A percentile compares a stretch with the other conserved stretches of the same genome.
Conservation (phyloP, 2,329 filamentous ascomycete species). For the Talaromyces piceae region DNA sequence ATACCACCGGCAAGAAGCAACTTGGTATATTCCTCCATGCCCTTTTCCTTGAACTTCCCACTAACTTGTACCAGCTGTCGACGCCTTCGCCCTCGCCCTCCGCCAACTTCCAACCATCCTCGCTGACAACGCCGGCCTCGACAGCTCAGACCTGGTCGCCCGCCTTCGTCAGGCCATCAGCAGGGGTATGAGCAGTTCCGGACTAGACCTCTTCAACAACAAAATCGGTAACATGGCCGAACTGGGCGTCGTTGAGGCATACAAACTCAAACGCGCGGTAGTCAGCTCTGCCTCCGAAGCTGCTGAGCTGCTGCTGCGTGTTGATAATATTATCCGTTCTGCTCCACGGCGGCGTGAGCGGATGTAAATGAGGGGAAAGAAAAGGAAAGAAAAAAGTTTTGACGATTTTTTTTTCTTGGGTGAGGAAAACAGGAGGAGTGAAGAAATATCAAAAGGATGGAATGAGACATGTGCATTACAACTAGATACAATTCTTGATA, state of each 20-base stretch:
- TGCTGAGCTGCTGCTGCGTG: constrained; percentile 86
- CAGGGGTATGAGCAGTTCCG: constrained; percentile 85
- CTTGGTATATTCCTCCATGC: constrained; percentile 35
- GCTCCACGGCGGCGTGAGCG: constrained; percentile 77
- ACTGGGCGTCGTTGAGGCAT: constrained; percentile 90
- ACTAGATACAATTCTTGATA: constrained; percentile 5
- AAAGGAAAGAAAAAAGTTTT: too few relatives aligned
- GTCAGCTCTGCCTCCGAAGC: constrained; percentile 94
- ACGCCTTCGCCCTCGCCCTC: constrained; percentile 79
- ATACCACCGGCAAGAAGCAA: constrained; percentile 94
- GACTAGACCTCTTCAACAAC: constrained; percentile 81
- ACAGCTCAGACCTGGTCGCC: constrained; percentile 88
- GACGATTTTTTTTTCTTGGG: too few relatives aligned
- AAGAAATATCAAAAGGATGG: background rate
- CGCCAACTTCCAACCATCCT: constrained; percentile 93
- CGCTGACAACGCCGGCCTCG: constrained; percentile 93
- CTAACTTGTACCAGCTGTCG: constrained; percentile 52
- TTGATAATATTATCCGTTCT: constrained; percentile 95
- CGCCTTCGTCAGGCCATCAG: constrained; percentile 90
- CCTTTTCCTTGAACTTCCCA: background rate
- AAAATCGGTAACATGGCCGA: constrained; percentile 95
- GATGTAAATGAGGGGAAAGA: constrained; percentile 42
- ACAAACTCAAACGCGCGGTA: constrained; percentile 97
- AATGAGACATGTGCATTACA: constrained; percentile 8
- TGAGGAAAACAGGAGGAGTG: constrained; percentile 10